Base-by-base conservation (phyloP, 192 early-diverging fungal genomes). In the Podila minutissima region DNA sequence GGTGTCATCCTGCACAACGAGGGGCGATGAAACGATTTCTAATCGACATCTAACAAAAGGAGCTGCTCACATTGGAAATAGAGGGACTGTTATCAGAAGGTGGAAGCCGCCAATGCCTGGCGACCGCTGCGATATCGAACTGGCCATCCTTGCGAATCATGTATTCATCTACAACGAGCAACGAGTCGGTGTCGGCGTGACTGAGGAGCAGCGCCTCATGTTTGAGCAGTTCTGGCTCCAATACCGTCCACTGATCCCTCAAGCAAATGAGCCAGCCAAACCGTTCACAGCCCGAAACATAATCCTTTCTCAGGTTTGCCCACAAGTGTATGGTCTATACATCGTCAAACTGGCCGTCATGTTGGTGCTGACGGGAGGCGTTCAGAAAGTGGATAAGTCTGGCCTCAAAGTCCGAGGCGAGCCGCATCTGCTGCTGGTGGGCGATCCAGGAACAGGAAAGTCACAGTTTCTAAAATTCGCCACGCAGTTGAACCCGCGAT, bases 401-500 rank as follows among this genome's bases (percentile, higher is more conserved):
- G 92, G 93, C 1, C 81, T 92, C 49, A 89, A 88, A 41, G 88
- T 92, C 17, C 85, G 94, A 20, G 94, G 94, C 11, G 93, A 94
- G 59, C 82, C 87, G 8, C 93, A 95, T 72, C 35, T 95, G 46
- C 82, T 95, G 58, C 81, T 95, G 31, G 91, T 95, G 3, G 94
- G 94, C 4, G 94, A 95, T 67, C 94, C 94, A 32, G 93, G 93
- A 37, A 91, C 85, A 48, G 94, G 90, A 48, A 95, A 95, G 64
- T 94, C 92, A 10, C 94, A 95, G 84, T 93, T 95, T 69, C 83
- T 95, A 48, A 90, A 91, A 60, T 93, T 90, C 69, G 92, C 92
- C 0, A 88, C 92, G 5, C 72, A 83, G 19, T 69, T 94, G 6
- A 83, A 86, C 32, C 90, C 93, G 5, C 87, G 94, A 11, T 82